Percentiles rank a stretch among this genome's conserved stretches.
phyloP scores from a whole-genome alignment of 2,329 filamentous ascomycete genomes.

The Hirsutella minnesotensis region DNA sequence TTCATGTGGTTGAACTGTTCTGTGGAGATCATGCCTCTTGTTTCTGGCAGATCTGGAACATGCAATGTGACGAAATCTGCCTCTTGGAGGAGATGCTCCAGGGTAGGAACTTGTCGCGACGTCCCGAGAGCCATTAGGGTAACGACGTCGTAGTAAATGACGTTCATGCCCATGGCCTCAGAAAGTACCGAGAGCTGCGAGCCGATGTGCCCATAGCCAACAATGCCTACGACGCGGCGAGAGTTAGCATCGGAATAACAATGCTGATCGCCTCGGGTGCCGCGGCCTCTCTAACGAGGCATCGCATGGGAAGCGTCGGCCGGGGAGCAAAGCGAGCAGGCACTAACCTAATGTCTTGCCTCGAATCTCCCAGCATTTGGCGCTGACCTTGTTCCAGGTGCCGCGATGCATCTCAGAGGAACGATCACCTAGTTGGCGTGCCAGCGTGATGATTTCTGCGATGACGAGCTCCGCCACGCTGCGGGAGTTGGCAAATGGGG shows the following conservation, averaged over 20 bases:
- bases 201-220: constrained; percentile 96
- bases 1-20: constrained; percentile 81
- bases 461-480: constrained; percentile 96
- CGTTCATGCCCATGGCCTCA: constrained; percentile 94
- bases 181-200: constrained; percentile 91
- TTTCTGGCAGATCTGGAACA: constrained; percentile 88
- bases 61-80: constrained; percentile 92
- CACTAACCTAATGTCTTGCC: constrained; percentile 80
- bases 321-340: background rate
- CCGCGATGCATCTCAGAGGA: constrained; percentile 90
- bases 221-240: constrained; percentile 47
- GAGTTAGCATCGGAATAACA: background rate
- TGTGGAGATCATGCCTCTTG: constrained; percentile 80
- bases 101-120: constrained; percentile 65
- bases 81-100: constrained; percentile 63
- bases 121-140: constrained; percentile 92
- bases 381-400: constrained; percentile 96
- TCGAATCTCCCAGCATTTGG: constrained; percentile 94
- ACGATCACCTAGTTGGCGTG: constrained; percentile 84
- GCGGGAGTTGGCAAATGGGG: constrained; percentile 94
- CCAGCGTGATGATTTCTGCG: constrained; percentile 80
- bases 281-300: background rate
- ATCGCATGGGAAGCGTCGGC: background rate
- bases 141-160: constrained; percentile 93
- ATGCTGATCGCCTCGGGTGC: background rate